Evolutionary conservation across 176 grass and related monocot species (phyloP), one percentile per base, ranked within the genome.

Genomic region (Aegilops sharonensis): DNA sequence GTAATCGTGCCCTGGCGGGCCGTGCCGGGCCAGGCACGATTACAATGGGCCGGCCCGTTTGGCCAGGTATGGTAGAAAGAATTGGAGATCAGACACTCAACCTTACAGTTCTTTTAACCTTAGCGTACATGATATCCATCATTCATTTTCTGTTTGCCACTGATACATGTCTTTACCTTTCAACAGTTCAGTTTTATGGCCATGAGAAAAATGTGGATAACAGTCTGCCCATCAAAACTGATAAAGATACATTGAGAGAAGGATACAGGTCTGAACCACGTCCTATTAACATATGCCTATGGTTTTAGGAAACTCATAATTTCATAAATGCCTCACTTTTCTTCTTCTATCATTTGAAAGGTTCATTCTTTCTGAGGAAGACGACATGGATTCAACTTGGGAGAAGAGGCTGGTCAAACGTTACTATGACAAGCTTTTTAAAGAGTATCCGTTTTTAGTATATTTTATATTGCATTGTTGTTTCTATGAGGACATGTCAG

Each of bases 351-450:
- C 2, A 2, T 74, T 30, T 78, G 71, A 76, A 84, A 92, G 96
- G 64, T 98, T 98, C 78, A 95, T 98, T 88, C 70, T 98, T 83
- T 94, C 93, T 39, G 92, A 94, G 63, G 93, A 98, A 62, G 93
- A 98, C 91, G 96, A 95, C 60, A 85, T 95, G 88, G 90, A 93
- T 67, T 98, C 96, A 47, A 95, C 88, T 37, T 98, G 96, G 96
- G 96, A 92, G 64, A 98, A 95, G 79, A 94, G 90, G 82, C 91
- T 95, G 36, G 93, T 98, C 32, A 95, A 98, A 61, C 89, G 84
- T 69, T 98, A 98, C 69, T 95, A 98, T 89, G 90, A 91, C 85
- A 98, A 98, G 54, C 93, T 98, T 84, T 98, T 94, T 86, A 98
- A 95, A 71, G 93, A 98, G 93, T 98, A 95, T 98, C 96, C 90